Percentiles rank a stretch among this genome's conserved stretches.
Conservation (phyloP, 2,329 filamentous ascomycete genomes). For the Hymenoscyphus albidus region DNA sequence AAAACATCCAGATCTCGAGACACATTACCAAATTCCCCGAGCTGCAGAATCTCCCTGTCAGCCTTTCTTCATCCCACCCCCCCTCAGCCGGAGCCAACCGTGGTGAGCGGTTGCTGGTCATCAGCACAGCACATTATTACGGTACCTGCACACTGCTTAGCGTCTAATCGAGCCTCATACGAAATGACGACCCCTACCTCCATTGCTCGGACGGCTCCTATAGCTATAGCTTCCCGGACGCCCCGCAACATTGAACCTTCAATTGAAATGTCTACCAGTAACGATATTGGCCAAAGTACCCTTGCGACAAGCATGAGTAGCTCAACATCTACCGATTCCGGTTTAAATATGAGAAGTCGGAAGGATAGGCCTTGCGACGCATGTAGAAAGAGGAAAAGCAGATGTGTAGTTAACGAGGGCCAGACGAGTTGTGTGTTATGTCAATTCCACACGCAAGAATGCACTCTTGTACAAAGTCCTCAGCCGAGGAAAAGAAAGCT, state of each 20-base stretch:
- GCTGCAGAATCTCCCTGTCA: conserved; percentile 23
- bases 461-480: conserved; percentile 73
- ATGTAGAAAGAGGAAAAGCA: conserved; percentile 68
- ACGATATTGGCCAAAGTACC: conserved; percentile 24
- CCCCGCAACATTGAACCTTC: conserved; percentile 35
- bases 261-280: conserved; percentile 21
- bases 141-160: conserved; percentile 23
- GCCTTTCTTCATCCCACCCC: conserved; percentile 5
- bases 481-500: conserved; percentile 77
- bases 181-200: conserved; percentile 44
- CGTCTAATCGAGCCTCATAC: conserved; percentile 28
- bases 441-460: conserved; percentile 72
- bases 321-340: conserved; percentile 49
- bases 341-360: conserved; percentile 42
- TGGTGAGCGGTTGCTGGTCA: conserved; percentile 26
- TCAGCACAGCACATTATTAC: conserved; percentile 28
- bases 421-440: conserved; percentile 70
- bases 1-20: conserved; percentile 16
- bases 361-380: conserved; percentile 64
- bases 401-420: conserved; percentile 76
- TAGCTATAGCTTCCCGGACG: conserved; percentile 62
- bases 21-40: conserved; percentile 19
- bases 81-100: conserved; percentile 25
- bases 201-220: conserved; percentile 59
- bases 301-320: conserved; percentile 48